Evolutionary conservation across 352 stramenopile genomes (phyloP).

Genomic region (Peronospora belbahrii): DNA sequence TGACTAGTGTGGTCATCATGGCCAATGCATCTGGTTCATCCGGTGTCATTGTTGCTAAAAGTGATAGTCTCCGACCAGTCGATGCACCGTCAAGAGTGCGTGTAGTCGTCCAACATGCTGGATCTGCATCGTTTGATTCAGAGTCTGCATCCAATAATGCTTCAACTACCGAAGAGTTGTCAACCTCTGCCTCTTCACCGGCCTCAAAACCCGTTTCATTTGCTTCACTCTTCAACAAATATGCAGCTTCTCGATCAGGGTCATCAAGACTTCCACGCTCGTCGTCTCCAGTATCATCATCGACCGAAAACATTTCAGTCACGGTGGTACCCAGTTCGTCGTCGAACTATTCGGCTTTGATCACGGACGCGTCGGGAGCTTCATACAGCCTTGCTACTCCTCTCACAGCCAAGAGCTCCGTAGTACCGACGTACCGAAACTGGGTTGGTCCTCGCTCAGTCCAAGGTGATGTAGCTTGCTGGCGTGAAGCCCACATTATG

Average conservation of each 20-base stretch:
- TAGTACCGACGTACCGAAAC: constrained; percentile 17
- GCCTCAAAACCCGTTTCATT: constrained; percentile 4
- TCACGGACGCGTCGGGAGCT: constrained; percentile 11
- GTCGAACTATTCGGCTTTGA: constrained; percentile 10
- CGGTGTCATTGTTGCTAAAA: constrained; percentile 5
- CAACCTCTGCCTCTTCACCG: constrained; percentile 1
- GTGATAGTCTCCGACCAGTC: background rate
- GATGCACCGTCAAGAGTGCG: background rate
- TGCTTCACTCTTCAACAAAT: constrained; percentile 4
- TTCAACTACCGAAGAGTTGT: constrained; percentile 1
- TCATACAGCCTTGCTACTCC: constrained; percentile 14
- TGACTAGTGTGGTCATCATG: constrained; percentile 1
- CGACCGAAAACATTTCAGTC: constrained; percentile 3
- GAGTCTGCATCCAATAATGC: background rate
- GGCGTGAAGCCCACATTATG: constrained; percentile 24
- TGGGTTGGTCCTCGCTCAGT: constrained; percentile 29
- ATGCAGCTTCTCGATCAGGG: background rate
- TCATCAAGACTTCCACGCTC: background rate
- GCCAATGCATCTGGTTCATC: background rate
- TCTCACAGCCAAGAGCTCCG: constrained; percentile 16
- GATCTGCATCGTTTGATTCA: constrained; percentile 5
- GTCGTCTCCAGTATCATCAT: background rate
- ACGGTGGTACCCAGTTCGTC: constrained; percentile 9
- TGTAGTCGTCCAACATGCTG: background rate
- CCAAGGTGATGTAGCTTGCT: constrained; percentile 10